Evolutionary conservation across 2,329 filamentous ascomycete species (phyloP), one percentile per base, ranked within the genome.

Genomic region (Botrytis fragariae): DNA sequence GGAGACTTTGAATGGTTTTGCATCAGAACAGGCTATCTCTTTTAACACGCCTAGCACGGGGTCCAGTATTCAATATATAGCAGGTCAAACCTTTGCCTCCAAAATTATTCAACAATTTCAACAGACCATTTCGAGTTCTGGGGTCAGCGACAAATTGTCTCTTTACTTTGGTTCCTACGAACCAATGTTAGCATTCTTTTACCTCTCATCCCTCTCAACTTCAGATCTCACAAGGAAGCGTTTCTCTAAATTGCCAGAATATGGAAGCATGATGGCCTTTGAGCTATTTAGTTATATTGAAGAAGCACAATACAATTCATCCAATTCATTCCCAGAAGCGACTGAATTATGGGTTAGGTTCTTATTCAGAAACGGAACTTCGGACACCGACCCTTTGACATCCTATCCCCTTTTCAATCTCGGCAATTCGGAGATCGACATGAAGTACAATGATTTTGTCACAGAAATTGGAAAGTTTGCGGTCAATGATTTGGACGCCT

Each of bases 211-310:
- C 0, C 83, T 90, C 12, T 75, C 3, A 74, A 78, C 2, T 83
- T 84, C 67, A 78, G 74, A 20, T 74, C 74, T 20, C 81, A 0
- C 80, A 89, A 69, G 89, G 90, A 79, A 85, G 2, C n/a, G 37
- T 29, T 86, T 84, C 79, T 63, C 79, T 74, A 45, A 80, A 76
- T 76, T 89, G 22, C 90, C 92, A 0, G 86, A 91, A 76, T 93
- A 94, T 54, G 94, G 93, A 0, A 91, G 90, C 1, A 87, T 89
- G 59, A 91, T 97, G 86, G 84, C 88, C 0, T 94, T 96, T 79
- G 94, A 97, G 83, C 81, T 90, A 8, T 85, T 85, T 74, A 84
- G 83, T 29, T 81, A 84, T 48, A 81, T 81, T 70, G 71, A 76
- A 61, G 14, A 74, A 68, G 22, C 39, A 16, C 72, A 48, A n/a